Percentiles rank a stretch among this genome's conserved stretches.
Evolutionary conservation across 2,329 filamentous ascomycete genomes (phyloP).

Genomic region (Exophiala mesophila): DNA sequence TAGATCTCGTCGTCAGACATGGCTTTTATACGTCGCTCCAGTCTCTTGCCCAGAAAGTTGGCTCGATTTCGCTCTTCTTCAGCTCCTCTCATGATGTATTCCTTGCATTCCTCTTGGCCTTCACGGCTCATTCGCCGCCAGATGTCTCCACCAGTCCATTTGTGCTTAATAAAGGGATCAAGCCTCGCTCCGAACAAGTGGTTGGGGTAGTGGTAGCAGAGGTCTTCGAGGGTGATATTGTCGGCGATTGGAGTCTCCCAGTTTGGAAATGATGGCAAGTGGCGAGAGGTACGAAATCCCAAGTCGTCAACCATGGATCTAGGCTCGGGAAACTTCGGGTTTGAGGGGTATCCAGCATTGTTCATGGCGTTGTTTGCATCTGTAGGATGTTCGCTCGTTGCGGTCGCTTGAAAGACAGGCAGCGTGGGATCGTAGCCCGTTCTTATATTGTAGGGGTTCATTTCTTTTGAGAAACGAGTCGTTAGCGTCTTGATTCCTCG

Average conservation of each 20-base stretch:
- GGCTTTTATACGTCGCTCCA: conserved; percentile 2
- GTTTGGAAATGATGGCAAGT: neutral
- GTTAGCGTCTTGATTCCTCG: too few species aligned
- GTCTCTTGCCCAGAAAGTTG: conserved; percentile 18
- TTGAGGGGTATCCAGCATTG: neutral
- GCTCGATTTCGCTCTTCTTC: conserved; percentile 5
- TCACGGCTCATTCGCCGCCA: conserved; percentile 6
- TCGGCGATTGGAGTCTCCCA: conserved; percentile 5
- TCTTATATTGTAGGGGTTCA: neutral
- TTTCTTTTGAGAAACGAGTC: too few species aligned
- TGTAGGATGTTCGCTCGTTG: neutral
- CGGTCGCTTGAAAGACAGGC: neutral
- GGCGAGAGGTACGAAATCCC: neutral
- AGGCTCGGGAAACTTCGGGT: neutral
- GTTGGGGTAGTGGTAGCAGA: conserved; percentile 19
- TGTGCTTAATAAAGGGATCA: conserved; percentile 17
- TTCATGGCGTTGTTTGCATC: neutral
- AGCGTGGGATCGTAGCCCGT: neutral
- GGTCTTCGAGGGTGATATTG: conserved; percentile 12
- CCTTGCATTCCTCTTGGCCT: conserved; percentile 8
- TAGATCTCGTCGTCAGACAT: neutral
- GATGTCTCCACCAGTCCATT: conserved; percentile 15
- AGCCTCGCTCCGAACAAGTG: conserved; percentile 14
- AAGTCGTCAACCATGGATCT: neutral
- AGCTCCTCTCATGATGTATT: conserved; percentile 2